Evolutionary conservation across 129 eudicot genomes (phyloP).

Genomic region (sunflower (Helianthus annuus)): DNA sequence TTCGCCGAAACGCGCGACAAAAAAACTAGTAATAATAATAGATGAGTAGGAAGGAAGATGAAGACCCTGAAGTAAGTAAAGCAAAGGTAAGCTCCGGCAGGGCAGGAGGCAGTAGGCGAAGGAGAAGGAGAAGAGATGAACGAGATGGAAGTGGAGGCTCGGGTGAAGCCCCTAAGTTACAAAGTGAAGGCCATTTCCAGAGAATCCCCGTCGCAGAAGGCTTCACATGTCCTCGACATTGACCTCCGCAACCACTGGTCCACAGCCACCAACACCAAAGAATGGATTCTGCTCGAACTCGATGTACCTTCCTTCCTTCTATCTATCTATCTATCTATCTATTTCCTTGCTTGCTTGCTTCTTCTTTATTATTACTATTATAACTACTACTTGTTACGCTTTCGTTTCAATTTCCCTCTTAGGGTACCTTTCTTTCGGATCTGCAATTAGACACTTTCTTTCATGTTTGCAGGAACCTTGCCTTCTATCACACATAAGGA

Average conservation of each 20-base stretch:
- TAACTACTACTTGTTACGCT: constrained; percentile 7
- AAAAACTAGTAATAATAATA: too few relatives aligned
- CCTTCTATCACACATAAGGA: constrained; percentile 85
- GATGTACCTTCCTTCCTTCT: constrained; percentile 39
- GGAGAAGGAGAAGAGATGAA: constrained; percentile 35
- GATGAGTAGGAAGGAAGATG: too few relatives aligned
- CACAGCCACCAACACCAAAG: constrained; percentile 93
- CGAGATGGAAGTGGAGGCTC: constrained; percentile 74
- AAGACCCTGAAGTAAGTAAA: too few relatives aligned
- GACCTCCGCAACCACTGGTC: constrained; percentile 99
- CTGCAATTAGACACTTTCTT: not conserved
- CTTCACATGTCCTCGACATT: constrained; percentile 64
- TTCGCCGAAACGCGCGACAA: too few relatives aligned
- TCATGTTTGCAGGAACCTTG: constrained; percentile 74
- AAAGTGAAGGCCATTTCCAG: constrained; percentile 84
- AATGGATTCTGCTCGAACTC: constrained; percentile 90
- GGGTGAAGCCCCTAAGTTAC: constrained; percentile 73
- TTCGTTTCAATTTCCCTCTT: not conserved
- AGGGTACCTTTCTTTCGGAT: not conserved
- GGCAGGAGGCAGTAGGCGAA: not conserved
- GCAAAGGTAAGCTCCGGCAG: too few relatives aligned
- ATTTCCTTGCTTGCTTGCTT: not conserved
- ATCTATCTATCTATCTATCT: not conserved
- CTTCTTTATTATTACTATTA: not conserved
- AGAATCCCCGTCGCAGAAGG: constrained; percentile 85